Conservation (phyloP, 805 yeast genomes). For the Zygosaccharomyces kombuchaensis region DNA sequence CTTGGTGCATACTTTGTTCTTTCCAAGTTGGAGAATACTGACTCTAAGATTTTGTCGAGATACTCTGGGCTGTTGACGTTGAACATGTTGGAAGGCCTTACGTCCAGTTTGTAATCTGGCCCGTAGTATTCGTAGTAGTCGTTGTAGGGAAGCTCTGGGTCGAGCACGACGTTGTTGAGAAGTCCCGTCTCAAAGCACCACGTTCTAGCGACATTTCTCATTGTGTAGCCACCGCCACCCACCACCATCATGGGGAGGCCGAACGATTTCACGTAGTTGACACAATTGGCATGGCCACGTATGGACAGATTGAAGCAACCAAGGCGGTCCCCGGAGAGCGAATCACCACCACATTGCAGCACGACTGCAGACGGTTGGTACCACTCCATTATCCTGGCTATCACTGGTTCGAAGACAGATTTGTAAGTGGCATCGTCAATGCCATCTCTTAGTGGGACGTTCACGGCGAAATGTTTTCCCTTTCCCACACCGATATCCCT, state of each 20-base stretch:
- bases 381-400: conserved; percentile 85
- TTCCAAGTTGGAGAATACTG: conserved; percentile 73
- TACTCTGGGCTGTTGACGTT: conserved; percentile 94
- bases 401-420: conserved; percentile 71
- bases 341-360: conserved; percentile 97
- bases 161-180: conserved; percentile 62
- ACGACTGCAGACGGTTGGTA: conserved; percentile 93
- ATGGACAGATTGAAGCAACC: conserved; percentile 93
- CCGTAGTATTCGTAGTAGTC: conserved; percentile 97
- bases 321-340: conserved; percentile 84
- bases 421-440: conserved; percentile 88
- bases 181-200: conserved; percentile 95
- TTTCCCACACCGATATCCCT: conserved; percentile 85
- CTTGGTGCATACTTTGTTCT: conserved; percentile 96
- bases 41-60: conserved; percentile 74
- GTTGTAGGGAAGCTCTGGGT: conserved; percentile 76
- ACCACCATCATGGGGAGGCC: conserved; percentile 86
- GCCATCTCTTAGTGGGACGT: conserved; percentile 92
- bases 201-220: conserved; percentile 86
- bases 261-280: conserved; percentile 79
- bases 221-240: conserved; percentile 98
- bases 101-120: conserved; percentile 93
- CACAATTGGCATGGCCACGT: conserved; percentile 94
- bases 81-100: conserved; percentile 92
- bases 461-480: conserved; percentile 83